Conservation (phyloP, 2,329 filamentous ascomycete genomes). For the Geosmithia putterillii region DNA sequence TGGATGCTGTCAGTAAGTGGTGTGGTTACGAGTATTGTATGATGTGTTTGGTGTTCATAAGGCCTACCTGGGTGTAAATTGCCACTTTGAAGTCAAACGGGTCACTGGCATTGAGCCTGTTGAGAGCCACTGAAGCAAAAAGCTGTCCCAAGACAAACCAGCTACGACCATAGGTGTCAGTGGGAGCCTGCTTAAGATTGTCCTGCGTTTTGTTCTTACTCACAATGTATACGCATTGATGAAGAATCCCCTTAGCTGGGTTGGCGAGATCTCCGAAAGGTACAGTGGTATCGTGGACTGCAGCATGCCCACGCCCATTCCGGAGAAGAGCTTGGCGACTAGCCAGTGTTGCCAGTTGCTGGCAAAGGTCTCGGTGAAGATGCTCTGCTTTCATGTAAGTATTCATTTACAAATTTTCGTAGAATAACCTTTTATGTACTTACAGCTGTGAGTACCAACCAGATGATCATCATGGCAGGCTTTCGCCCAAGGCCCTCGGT, state of each 20-base stretch:
- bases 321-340: conserved; percentile 14
- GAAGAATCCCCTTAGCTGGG: conserved; percentile 21
- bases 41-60: too few relatives aligned
- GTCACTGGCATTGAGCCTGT: conserved; percentile 15
- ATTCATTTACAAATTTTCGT: background rate
- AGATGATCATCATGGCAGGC: conserved; percentile 19
- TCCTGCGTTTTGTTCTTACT: conserved; percentile 3
- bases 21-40: background rate
- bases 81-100: conserved; percentile 21
- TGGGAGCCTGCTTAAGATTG: background rate
- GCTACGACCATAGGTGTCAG: conserved; percentile 5
- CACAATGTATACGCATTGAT: conserved; percentile 26
- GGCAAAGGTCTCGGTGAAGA: conserved; percentile 11
- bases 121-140: conserved; percentile 26
- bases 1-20: conserved; percentile 5
- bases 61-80: conserved; percentile 28
- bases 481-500: conserved; percentile 23
- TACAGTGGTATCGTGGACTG: conserved; percentile 26
- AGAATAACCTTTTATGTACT: conserved; percentile 1
- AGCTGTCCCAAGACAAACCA: conserved; percentile 30
- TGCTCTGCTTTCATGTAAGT: conserved; percentile 11
- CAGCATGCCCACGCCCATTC: conserved; percentile 26
- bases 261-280: conserved; percentile 24
- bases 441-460: conserved; percentile 16
- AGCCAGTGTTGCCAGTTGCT: conserved; percentile 24